Evolutionary conservation across 352 stramenopile species (phyloP).

Genomic region (Globisporangium rhizosaccharum): DNA sequence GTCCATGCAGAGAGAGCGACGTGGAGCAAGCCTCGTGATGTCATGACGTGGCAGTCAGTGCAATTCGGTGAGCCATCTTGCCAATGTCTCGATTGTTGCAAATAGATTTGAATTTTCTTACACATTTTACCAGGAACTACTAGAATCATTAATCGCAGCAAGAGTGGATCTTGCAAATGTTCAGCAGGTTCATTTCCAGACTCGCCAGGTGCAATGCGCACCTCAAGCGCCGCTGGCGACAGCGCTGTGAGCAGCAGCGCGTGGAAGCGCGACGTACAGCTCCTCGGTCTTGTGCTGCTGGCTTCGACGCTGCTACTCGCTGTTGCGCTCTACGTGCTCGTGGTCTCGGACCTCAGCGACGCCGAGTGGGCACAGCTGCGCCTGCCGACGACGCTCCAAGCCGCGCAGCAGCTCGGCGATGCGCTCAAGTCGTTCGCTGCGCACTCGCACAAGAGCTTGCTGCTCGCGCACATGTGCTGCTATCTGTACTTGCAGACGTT

Average conservation of each 20-base stretch:
- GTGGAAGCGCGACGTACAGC: constrained; percentile 51
- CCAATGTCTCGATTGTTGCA: too few species aligned
- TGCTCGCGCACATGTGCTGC: constrained; percentile 63
- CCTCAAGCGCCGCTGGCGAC: background rate
- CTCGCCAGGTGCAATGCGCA: background rate
- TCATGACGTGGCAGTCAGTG: too few species aligned
- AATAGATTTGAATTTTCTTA: too few species aligned
- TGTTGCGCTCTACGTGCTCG: constrained; percentile 44
- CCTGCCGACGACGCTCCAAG: constrained; percentile 52
- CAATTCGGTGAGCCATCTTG: too few species aligned
- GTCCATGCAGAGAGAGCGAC: too few species aligned
- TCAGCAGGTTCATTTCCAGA: background rate
- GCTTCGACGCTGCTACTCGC: constrained; percentile 27
- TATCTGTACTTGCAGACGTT: constrained; percentile 82
- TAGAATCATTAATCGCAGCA: too few species aligned
- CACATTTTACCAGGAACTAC: too few species aligned
- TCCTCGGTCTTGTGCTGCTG: constrained; percentile 39
- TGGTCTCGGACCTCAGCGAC: constrained; percentile 45
- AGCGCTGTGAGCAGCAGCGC: background rate
- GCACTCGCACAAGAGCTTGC: constrained; percentile 28
- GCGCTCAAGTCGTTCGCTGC: constrained; percentile 51
- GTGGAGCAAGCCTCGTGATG: too few species aligned
- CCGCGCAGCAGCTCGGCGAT: constrained; percentile 59
- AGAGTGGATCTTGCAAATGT: background rate
- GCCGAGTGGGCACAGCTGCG: constrained; percentile 48